Base-by-base conservation (phyloP, 2,329 filamentous ascomycete genomes). In the Claviceps sp. region DNA sequence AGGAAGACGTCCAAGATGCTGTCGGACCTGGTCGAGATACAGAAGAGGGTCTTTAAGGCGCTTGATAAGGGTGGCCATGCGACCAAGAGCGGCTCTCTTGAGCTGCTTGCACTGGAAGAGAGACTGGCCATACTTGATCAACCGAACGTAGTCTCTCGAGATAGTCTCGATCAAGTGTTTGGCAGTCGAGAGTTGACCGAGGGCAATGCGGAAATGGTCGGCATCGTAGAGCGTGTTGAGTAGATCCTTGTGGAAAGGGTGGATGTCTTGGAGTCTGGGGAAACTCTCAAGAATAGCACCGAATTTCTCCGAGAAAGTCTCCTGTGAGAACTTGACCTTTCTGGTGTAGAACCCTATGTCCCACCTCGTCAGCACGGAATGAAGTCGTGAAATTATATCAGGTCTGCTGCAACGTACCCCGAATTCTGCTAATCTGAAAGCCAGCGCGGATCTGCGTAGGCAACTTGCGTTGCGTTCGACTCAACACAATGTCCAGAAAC, bases 81-180 rank as follows among this genome's bases (percentile, higher is more conserved):
- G 89, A 76, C 93, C 93, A 50, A 98, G 81, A 8, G 87, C 94
- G 49, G 94, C 93, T 58, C 87, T 81, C 82, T 98, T 98, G 63
- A 98, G 82, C 75, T 97, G 90, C 74, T 98, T 98, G 80, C 91
- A 97, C 74, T 98, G 93, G 76, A 91, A 98, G 58, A 98, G 79
- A 63, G 84, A 94, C 75, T 95, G 90, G 52, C 89, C 90, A 73
- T 98, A 97, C 77, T 95, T 94, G 59, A 71, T 60, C 46, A 98
- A 80, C 59, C 93, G 88, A 56, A 98, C 89, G 65, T 98, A 98
- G 69, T 98, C 93, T 65, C 93, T 82, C 55, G 88, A 86, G 57
- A 98, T 93, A 51, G 90, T 94, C 77, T 98, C 93, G 52, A 98
- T 94, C 58, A 97, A 74, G 64, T 94, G 87, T 74, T 96, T 97